These are phyloP conservation scores for Mucor lusitanicus DNA, from an alignment of 371 early-diverging fungal species.

Conservation along the genomic window DNA sequence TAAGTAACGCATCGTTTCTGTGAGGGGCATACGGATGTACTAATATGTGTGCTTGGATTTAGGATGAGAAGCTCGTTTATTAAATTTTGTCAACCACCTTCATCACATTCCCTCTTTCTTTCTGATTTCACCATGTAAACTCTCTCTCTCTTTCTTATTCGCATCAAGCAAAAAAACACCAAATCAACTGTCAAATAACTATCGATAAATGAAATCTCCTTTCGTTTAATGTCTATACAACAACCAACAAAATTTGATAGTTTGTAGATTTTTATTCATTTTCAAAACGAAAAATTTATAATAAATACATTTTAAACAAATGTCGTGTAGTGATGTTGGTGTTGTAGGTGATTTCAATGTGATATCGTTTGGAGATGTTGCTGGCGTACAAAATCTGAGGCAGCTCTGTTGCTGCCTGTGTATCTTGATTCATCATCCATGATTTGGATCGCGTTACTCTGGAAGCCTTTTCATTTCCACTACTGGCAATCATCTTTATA, in stretches of 20 bases:
- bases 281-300: not conserved
- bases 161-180: not conserved
- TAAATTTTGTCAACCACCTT: conserved; percentile 8
- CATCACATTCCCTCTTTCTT: not conserved
- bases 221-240: conserved; percentile 2
- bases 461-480: too few species aligned
- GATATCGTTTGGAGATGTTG: too few species aligned
- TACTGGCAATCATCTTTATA: too few species aligned
- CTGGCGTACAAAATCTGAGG: too few species aligned
- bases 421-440: too few species aligned
- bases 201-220: not conserved
- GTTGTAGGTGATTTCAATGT: too few species aligned
- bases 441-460: too few species aligned
- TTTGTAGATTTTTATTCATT: conserved; percentile 1
- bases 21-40: not conserved
- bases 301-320: not conserved
- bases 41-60: not conserved
- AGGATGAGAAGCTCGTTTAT: conserved; percentile 42
- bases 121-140: not conserved
- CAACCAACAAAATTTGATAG: not conserved
- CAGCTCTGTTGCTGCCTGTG: too few species aligned
- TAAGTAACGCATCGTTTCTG: conserved; percentile 26
- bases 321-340: too few species aligned
- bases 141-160: not conserved
- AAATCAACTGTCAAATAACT: not conserved